Conservation (phyloP, 805 yeast genomes). For the Wickerhamomyces bisporus region DNA sequence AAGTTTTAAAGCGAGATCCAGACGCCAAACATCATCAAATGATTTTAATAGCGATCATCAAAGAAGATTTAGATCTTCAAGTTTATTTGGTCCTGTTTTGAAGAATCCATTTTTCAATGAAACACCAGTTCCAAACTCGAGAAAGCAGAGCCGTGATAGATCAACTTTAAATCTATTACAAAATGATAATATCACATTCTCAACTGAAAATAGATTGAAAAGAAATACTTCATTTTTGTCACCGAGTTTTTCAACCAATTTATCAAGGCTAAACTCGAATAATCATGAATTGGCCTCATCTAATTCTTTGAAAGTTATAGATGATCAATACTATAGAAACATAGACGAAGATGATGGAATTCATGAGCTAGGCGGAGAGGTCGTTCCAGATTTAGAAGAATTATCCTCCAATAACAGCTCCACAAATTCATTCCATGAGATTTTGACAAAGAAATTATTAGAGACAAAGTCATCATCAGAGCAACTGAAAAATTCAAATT, state of each 20-base stretch:
- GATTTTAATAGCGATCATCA: conserved; percentile 3
- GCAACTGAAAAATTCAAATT: neutral
- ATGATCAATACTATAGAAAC: too few species aligned
- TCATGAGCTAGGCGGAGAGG: conserved; percentile 1
- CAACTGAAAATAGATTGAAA: conserved; percentile 1
- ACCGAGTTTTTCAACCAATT: neutral
- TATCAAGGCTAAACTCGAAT: neutral
- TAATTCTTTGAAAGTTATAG: neutral
- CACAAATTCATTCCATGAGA: conserved; percentile 15
- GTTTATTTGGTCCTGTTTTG: conserved; percentile 21
- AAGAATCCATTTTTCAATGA: conserved; percentile 20
- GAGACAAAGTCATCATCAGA: neutral
- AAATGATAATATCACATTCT: neutral
- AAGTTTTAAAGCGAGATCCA: conserved; percentile 17
- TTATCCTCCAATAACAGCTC: conserved; percentile 24
- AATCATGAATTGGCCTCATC: neutral
- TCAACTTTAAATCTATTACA: neutral
- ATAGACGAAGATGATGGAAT: conserved; percentile 24
- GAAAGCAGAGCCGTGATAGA: neutral
- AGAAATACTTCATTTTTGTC: neutral
- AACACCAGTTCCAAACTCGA: neutral
- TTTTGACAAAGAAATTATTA: neutral
- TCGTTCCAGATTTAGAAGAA: conserved; percentile 21
- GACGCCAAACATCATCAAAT: conserved; percentile 8
- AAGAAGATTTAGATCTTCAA: conserved; percentile 23